Evolutionary conservation across 192 early-diverging fungal genomes (phyloP), one percentile per base, ranked within the genome.

Genomic region (Podila epigama): DNA sequence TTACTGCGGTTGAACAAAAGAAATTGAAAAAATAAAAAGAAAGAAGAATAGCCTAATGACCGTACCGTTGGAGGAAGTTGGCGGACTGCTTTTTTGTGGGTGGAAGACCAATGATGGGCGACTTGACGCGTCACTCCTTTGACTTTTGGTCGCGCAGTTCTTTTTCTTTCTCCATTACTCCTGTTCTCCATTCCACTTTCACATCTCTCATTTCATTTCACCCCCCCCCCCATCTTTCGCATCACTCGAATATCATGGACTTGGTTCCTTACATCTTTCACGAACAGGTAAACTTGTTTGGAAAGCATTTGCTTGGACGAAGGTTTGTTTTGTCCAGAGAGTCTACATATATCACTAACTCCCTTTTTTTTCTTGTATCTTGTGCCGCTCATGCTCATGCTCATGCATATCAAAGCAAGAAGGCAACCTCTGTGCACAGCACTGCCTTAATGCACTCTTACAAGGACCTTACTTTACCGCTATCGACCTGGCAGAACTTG

Each of bases 341-440:
- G 12, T n/a, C n/a, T n/a, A n/a, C n/a, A n/a, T n/a, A n/a, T n/a
- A n/a, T n/a, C n/a, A n/a, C n/a, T n/a, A n/a, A n/a, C n/a, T n/a
- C n/a, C n/a, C n/a, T n/a, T n/a, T n/a, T n/a, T n/a, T n/a, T n/a
- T n/a, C n/a, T n/a, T n/a, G n/a, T 10, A 3, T 57, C 27, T 9
- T 9, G 8, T 10, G 7, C 34, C 8, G 28, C 40, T 20, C 22
- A 2, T 27, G 36, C 13, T 2, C 41, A 42, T 1, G 13, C 41
- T 42, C 41, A 16, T 16, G 12, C 12, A 12, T 42, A 42, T 16
- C 41, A 42, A 3, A 89, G 84, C 92, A 94, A 90, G 90, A 93
- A 70, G 92, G 92, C 31, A 84, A 89, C 58, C 81, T 94, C 41
- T 94, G 93, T 62, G 92, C 92, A 0, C 93, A 94, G 42, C 92